A percentile compares a stretch with the other conserved stretches of the same genome.
Evolutionary conservation across 306 rosid genomes (phyloP).

Genomic region (Glycine tomentella): DNA sequence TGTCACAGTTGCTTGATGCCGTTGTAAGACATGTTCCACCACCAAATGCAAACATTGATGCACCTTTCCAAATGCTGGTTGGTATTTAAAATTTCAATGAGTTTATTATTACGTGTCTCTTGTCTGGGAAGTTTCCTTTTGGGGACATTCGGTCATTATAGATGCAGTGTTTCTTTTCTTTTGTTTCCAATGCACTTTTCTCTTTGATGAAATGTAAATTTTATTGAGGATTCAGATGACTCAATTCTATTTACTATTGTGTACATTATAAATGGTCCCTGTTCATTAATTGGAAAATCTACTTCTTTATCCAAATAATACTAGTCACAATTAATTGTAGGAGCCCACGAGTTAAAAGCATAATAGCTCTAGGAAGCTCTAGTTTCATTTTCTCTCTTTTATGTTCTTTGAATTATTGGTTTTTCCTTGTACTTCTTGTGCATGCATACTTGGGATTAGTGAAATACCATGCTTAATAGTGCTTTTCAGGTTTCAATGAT

Average conservation of each 20-base stretch:
- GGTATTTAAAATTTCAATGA: slow-evolving; percentile 52
- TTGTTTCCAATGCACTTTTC: slow-evolving; percentile 29
- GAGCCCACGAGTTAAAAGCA: neutral
- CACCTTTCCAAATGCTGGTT: slow-evolving; percentile 98
- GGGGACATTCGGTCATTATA: slow-evolving; percentile 31
- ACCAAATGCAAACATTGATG: slow-evolving; percentile 72
- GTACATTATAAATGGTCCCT: slow-evolving; percentile 10
- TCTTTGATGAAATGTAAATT: neutral
- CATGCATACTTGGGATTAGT: slow-evolving; percentile 46
- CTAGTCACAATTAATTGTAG: slow-evolving; percentile 22
- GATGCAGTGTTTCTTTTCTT: slow-evolving; percentile 31
- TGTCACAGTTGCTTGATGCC: slow-evolving; percentile 93
- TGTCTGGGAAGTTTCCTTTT: slow-evolving; percentile 43
- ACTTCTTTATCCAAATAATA: slow-evolving; percentile 27
- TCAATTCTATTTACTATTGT: slow-evolving; percentile 9
- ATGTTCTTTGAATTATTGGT: slow-evolving; percentile 19
- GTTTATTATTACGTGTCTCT: slow-evolving; percentile 8
- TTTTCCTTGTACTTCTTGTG: slow-evolving; percentile 5
- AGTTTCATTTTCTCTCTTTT: slow-evolving; percentile 34
- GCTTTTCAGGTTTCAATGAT: slow-evolving; percentile 94
- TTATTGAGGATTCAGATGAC: slow-evolving; percentile 10
- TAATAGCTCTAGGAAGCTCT: slow-evolving; percentile 24
- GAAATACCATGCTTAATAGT: slow-evolving; percentile 59
- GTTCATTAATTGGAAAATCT: slow-evolving; percentile 28
- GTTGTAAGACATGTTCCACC: slow-evolving; percentile 73